Base-by-base conservation (phyloP, 768 basidiomycete genomes). In the Pisolithus orientalis region DNA sequence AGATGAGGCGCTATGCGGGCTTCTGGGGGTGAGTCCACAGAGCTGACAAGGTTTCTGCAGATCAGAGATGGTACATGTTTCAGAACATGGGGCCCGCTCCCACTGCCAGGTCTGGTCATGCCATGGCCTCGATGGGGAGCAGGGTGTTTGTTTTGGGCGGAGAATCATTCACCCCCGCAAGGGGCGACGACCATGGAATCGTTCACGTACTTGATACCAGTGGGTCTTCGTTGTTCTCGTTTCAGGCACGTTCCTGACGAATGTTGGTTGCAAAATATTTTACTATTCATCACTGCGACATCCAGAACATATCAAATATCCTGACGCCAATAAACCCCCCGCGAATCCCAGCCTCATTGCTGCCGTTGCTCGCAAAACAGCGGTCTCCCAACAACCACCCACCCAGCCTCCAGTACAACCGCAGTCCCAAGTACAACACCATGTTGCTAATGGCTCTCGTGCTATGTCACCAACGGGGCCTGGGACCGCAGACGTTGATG, bases 51-150 rank as follows among this genome's bases (percentile, higher is more conserved):
- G 13, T 16, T 4, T 47, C 42, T 44, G 29, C 65, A 97, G 95
- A 94, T 69, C 90, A 93, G 63, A 80, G 96, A 60, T 99, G 96
- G 96, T 99, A 94, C 72, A 98, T 94, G 92, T 99, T 99, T 75
- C 94, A 97, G 70, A 96, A 97, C 65, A 99, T 99, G 96, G 96
- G 96, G 0, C 95, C 95, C 16, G 82, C 91, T 14, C 96, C 96
- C 1, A 85, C 78, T 39, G 90, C 92, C 3, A 80, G 96, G 47
- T 94, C 92, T 8, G 96, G 96, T 2, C 96, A 99, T 70, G 90
- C 95, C n/a, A 95, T 99, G 94, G 92, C 94, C 6, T 84, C 91
- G 11, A 85, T 89, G 64, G 92, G 90, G 29, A 80, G 85, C 45
- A 82, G 85, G 55, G 89, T 99, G 5, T 90, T 91, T 59, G 94